Evolutionary conservation across 352 stramenopile species (phyloP).

Genomic region (Phytophthora megakarya): DNA sequence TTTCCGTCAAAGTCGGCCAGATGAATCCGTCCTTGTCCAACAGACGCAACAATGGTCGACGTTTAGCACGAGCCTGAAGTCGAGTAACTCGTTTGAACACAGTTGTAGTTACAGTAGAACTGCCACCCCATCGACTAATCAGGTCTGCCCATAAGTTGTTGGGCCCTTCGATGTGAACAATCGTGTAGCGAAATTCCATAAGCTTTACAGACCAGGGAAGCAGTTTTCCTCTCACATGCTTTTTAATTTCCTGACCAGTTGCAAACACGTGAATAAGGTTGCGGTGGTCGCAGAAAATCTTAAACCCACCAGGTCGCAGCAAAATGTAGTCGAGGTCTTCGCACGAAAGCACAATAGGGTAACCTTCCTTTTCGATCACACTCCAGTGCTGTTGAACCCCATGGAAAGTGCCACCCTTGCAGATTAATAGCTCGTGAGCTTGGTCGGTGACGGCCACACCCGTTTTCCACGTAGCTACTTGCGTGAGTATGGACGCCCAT

Average conservation of each 20-base stretch:
- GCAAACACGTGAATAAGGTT: slow-evolving; percentile 13
- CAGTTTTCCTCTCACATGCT: background rate
- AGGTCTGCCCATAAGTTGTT: slow-evolving; percentile 23
- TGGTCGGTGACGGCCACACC: background rate
- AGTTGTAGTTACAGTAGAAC: background rate
- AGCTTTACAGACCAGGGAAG: slow-evolving; percentile 3
- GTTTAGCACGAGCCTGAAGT: background rate
- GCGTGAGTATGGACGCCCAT: background rate
- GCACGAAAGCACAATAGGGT: background rate
- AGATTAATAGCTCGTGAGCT: background rate
- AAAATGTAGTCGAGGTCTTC: slow-evolving; percentile 5
- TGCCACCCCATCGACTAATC: slow-evolving; percentile 11
- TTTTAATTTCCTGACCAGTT: slow-evolving; percentile 2
- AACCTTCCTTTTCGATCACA: slow-evolving; percentile 11
- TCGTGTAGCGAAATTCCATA: slow-evolving; percentile 16
- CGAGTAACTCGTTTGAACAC: background rate
- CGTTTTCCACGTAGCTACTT: background rate
- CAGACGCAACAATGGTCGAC: too few relatives aligned
- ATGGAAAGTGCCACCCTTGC: slow-evolving; percentile 2
- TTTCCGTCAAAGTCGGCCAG: too few relatives aligned
- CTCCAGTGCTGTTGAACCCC: slow-evolving; percentile 1
- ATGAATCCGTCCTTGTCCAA: too few relatives aligned
- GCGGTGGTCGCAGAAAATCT: slow-evolving; percentile 8
- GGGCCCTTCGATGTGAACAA: slow-evolving; percentile 6
- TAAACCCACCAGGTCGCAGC: slow-evolving; percentile 14